phyloP scores from a whole-genome alignment of 805 yeast genomes.

The Jamesozyma spencerorum region DNA sequence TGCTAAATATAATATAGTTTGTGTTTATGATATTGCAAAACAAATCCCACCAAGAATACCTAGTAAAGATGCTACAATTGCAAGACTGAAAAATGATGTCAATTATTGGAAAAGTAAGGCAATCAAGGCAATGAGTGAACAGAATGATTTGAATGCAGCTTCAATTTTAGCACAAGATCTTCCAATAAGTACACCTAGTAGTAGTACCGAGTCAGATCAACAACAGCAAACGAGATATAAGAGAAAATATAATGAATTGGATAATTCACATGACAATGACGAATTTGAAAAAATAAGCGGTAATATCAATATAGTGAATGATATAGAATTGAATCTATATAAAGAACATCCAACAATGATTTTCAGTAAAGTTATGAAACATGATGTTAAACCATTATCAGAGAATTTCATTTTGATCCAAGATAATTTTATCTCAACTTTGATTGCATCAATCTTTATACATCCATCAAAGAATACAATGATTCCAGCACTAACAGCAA shows the following conservation, averaged over 20 bases:
- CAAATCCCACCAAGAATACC: constrained; percentile 30
- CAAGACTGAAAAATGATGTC: constrained; percentile 26
- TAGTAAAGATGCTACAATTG: constrained; percentile 28
- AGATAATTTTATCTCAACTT: constrained; percentile 23
- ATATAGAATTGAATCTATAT: constrained; percentile 21
- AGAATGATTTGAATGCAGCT: neutral
- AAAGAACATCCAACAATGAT: constrained; percentile 23
- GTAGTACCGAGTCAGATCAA: neutral
- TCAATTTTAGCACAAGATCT: too few species aligned
- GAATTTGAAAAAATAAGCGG: neutral
- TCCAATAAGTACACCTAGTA: too few species aligned
- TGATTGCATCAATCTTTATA: constrained; percentile 24
- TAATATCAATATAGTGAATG: constrained; percentile 3
- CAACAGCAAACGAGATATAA: neutral
- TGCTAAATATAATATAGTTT: constrained; percentile 18
- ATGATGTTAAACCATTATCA: constrained; percentile 28
- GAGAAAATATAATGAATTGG: neutral
- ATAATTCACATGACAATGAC: constrained; percentile 2
- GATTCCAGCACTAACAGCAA: constrained; percentile 24
- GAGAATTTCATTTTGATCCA: constrained; percentile 26
- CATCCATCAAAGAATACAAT: constrained; percentile 23
- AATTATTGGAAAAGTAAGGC: constrained; percentile 27
- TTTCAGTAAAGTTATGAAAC: constrained; percentile 24
- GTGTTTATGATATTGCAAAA: constrained; percentile 27
- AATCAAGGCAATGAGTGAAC: constrained; percentile 6